Conservation (phyloP, 495 filamentous ascomycete genomes). For the Chlorociboria aeruginascens region DNA sequence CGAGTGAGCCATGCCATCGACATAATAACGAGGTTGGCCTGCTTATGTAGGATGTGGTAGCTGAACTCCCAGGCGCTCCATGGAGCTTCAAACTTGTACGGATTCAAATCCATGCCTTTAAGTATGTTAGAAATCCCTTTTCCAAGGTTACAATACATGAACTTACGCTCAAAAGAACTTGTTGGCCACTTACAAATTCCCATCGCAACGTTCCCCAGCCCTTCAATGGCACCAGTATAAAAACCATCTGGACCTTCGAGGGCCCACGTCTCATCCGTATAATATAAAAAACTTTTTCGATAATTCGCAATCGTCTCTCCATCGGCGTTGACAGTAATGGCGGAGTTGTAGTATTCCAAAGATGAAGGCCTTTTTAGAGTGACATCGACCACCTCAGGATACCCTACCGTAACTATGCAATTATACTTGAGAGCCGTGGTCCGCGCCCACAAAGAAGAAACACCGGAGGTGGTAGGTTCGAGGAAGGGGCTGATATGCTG, state of each 20-base stretch:
- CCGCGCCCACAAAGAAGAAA: conserved; percentile 69
- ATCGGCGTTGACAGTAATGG: conserved; percentile 59
- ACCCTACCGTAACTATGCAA: conserved; percentile 81
- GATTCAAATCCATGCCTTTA: conserved; percentile 61
- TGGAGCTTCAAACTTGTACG: conserved; percentile 66
- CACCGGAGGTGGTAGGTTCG: conserved; percentile 65
- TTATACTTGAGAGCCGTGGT: conserved; percentile 55
- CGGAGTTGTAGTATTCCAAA: conserved; percentile 65
- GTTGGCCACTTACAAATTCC: conserved; percentile 59
- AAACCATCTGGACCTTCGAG: conserved; percentile 58
- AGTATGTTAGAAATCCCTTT: conserved; percentile 2
- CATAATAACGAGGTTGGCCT: conserved; percentile 63
- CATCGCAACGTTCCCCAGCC: conserved; percentile 54
- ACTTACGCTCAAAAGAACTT: conserved; percentile 11
- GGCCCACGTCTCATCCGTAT: conserved; percentile 89
- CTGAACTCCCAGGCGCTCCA: conserved; percentile 79
- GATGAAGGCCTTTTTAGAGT: conserved; percentile 26
- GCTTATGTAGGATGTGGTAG: conserved; percentile 52
- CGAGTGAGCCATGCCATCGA: conserved; percentile 82
- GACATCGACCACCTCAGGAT: conserved; percentile 60
- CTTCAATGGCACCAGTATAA: conserved; percentile 35
- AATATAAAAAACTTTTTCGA: conserved; percentile 82
- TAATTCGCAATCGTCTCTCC: conserved; percentile 73
- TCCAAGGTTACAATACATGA: not conserved
- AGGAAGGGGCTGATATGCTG: conserved; percentile 67